Evolutionary conservation across 2,329 filamentous ascomycete species (phyloP).

Genomic region (Teratosphaeriaceae sp.): DNA sequence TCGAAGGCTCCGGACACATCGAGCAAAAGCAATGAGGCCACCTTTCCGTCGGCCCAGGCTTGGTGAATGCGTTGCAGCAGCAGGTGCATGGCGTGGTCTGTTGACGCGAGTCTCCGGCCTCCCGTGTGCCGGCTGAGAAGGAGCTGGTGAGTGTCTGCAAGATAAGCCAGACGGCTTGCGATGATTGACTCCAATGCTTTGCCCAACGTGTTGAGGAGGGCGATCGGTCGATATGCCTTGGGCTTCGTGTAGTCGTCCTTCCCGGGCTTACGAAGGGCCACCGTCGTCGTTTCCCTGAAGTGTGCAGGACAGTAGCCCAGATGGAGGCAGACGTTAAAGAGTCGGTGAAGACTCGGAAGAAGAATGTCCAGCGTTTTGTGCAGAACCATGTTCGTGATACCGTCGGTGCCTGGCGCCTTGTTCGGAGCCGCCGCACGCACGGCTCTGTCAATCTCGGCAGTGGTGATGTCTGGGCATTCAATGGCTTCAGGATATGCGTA

Average conservation of each 20-base stretch:
- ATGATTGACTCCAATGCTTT: conserved; percentile 26
- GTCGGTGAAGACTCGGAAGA: background rate
- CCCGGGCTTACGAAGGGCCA: conserved; percentile 22
- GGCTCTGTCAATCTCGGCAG: background rate
- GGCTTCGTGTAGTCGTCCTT: conserved; percentile 24
- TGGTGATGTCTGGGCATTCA: background rate
- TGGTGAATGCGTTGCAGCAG: conserved; percentile 22
- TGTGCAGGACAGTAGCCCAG: background rate
- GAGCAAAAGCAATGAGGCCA: conserved; percentile 27
- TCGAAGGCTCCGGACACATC: conserved; percentile 28
- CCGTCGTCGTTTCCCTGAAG: conserved; percentile 19
- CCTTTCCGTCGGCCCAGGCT: conserved; percentile 13
- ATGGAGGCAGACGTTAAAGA: background rate
- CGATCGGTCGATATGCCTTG: conserved; percentile 24
- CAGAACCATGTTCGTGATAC: conserved; percentile 4
- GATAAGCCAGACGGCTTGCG: conserved; percentile 14
- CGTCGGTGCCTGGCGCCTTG: conserved; percentile 8
- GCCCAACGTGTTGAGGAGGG: conserved; percentile 23
- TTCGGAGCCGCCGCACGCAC: conserved; percentile 5
- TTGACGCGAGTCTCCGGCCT: conserved; percentile 19
- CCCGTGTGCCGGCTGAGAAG: conserved; percentile 25
- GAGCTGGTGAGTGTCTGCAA: conserved; percentile 16
- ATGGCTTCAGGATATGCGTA: background rate
- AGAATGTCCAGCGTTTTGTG: background rate
- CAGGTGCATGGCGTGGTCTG: conserved; percentile 23